phyloP scores from a whole-genome alignment of 1,284 basidiomycete genomes.

The Ustilago bromivora region DNA sequence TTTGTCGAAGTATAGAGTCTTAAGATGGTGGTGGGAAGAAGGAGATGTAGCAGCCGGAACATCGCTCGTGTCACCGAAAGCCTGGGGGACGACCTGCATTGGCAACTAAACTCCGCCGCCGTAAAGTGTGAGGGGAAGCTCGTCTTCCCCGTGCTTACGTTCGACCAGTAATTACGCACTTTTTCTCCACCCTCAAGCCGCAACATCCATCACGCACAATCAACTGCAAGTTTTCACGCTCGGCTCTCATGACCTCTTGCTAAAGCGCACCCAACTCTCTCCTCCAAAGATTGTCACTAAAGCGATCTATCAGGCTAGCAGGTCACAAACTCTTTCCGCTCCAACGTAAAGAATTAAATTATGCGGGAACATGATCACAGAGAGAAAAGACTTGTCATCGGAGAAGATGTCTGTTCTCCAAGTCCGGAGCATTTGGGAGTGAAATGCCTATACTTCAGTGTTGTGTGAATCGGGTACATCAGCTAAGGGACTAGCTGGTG shows the following conservation, averaged over 20 bases:
- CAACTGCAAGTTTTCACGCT: not conserved
- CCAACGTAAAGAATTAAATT: too few species aligned
- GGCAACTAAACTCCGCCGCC: slow-evolving; percentile 2
- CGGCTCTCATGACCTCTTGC: not conserved
- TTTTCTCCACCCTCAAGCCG: not conserved
- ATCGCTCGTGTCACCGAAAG: not conserved
- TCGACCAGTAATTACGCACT: slow-evolving; percentile 24
- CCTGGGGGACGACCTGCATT: not conserved
- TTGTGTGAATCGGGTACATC: too few species aligned
- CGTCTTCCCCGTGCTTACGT: slow-evolving; percentile 5
- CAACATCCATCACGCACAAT: not conserved
- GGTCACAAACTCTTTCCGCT: too few species aligned
- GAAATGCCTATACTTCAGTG: too few species aligned
- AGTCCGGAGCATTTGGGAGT: too few species aligned
- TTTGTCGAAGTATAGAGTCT: not conserved
- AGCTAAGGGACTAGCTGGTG: too few species aligned
- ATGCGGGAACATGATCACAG: too few species aligned
- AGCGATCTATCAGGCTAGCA: too few species aligned
- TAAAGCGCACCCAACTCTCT: not conserved
- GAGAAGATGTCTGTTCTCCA: too few species aligned
- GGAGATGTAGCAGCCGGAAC: not conserved
- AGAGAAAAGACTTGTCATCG: too few species aligned
- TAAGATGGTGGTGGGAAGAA: not conserved
- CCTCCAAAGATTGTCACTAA: not conserved
- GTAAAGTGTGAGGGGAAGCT: not conserved